Evolutionary conservation across 164 flowering plant genomes (phyloP), one percentile per base, ranked within the genome.

Genomic region (Liriodendron chinense): DNA sequence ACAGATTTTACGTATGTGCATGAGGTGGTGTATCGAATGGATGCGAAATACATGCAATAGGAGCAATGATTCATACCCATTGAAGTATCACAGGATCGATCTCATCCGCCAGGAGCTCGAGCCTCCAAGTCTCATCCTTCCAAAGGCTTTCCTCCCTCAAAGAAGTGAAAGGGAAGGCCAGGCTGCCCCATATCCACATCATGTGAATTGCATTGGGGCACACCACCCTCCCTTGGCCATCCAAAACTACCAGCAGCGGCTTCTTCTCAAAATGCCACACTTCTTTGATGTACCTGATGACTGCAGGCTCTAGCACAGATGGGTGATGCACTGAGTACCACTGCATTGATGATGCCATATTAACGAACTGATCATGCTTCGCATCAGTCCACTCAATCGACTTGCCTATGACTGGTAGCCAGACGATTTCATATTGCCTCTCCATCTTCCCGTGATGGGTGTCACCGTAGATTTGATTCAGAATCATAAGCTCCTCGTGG

Each of bases 321-420:
- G 91, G 94, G 34, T 89, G 84, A n/a, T 68, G 34, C 23, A 89
- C 81, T 0, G 89, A 82, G 84, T 83, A 82, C 98, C 98, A 91
- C 2, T 89, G 86, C 95, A 93, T 96, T 57, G 8, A 5, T 7
- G 47, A 8, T 69, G 80, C 80, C 10, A 83, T 62, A 0, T 47
- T 9, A 74, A 85, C 86, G 50, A 88, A 89, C 10, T 47, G 70
- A 25, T 76, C 70, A 23, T 85, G 79, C 74, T 77, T 83, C 9
- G 34, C 80, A 1, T 85, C 86, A 0, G 72, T 82, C 92, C 90
- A 87, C 26, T 85, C 81, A n/a, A 72, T 47, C 0, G 80, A 66
- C 65, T 78, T 75, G 73, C 89, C 95, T 12, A 84, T 81, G 0
- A 94, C 77, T 0, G 99, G 99, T 9, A 96, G 74, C 99, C 99